Percentiles rank a stretch among this genome's conserved stretches.
phyloP scores from a whole-genome alignment of 768 basidiomycete genomes.

The Mrakia hoshinonis region DNA sequence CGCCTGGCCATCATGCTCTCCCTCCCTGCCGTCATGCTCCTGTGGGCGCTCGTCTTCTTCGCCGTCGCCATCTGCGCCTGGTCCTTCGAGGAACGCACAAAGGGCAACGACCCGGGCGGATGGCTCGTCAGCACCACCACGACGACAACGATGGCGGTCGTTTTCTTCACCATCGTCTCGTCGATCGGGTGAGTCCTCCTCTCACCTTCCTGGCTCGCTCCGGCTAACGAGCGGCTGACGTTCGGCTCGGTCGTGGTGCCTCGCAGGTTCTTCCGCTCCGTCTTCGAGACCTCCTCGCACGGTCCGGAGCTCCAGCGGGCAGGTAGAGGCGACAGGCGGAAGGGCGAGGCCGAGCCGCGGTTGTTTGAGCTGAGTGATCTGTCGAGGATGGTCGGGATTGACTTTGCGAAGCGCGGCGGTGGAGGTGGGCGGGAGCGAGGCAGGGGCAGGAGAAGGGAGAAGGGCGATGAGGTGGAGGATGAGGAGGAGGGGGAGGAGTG shows the following conservation, averaged over 20 bases:
- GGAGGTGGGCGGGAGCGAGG: not conserved
- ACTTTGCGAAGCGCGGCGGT: not conserved
- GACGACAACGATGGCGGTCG: not conserved
- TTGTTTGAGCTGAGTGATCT: constrained; percentile 2
- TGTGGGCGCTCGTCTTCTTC: constrained; percentile 3
- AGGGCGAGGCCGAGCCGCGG: not conserved
- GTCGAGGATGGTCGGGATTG: constrained; percentile 8
- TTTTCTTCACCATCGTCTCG: not conserved
- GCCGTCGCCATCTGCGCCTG: constrained; percentile 8
- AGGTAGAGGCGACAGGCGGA: not conserved
- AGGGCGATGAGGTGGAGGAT: no score
- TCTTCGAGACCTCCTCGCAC: not conserved
- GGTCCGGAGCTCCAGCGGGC: not conserved
- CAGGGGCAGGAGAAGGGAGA: not conserved
- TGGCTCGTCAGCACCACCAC: not conserved
- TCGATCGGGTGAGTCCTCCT: not conserved
- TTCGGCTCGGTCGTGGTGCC: not conserved
- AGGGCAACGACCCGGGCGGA: not conserved
- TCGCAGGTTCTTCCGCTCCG: constrained; percentile 3
- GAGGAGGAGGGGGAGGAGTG: not conserved
- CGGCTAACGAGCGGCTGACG: not conserved
- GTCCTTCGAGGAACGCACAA: not conserved
- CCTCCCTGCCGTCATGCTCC: not conserved
- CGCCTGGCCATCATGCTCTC: not conserved
- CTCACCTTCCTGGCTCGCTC: no score